A percentile compares a stretch with the other conserved stretches of the same genome.
Evolutionary conservation across 768 basidiomycete genomes (phyloP).

Genomic region (Boletus reticulatus): DNA sequence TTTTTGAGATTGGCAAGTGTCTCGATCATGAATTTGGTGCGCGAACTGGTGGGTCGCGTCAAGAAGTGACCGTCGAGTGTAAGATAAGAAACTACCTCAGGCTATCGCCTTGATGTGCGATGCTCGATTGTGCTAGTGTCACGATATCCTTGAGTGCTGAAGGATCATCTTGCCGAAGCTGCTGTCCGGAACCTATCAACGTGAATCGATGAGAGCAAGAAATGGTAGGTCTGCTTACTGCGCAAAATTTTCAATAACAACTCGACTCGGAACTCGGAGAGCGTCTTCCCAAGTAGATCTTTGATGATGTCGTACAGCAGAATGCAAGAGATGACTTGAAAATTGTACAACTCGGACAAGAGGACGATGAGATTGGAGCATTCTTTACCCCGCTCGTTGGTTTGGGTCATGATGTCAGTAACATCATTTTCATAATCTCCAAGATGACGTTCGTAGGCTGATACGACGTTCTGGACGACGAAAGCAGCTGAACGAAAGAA

Average conservation of each 20-base stretch:
- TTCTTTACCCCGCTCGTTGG: slow-evolving; percentile 69
- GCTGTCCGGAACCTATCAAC: slow-evolving; percentile 82
- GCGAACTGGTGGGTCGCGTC: slow-evolving; percentile 53
- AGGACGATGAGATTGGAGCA: slow-evolving; percentile 85
- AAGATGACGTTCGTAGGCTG: slow-evolving; percentile 63
- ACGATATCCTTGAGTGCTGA: slow-evolving; percentile 90
- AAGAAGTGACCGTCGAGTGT: background rate
- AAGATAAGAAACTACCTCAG: slow-evolving; percentile 43
- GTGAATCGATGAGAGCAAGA: slow-evolving; percentile 1
- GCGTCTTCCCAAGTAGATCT: slow-evolving; percentile 56
- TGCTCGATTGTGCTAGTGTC: slow-evolving; percentile 71
- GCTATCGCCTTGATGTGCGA: slow-evolving; percentile 46
- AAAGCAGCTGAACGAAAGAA: slow-evolving; percentile 58
- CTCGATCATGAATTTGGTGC: slow-evolving; percentile 94
- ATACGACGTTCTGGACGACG: slow-evolving; percentile 73
- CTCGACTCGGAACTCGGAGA: slow-evolving; percentile 83
- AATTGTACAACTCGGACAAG: slow-evolving; percentile 92
- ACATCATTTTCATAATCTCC: slow-evolving; percentile 25
- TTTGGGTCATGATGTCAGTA: slow-evolving; percentile 15
- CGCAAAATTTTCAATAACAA: slow-evolving; percentile 80
- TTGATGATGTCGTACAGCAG: slow-evolving; percentile 92
- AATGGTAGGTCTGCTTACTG: slow-evolving; percentile 45
- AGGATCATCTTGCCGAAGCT: slow-evolving; percentile 90
- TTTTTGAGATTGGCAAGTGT: slow-evolving; percentile 90
- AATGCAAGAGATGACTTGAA: slow-evolving; percentile 85